Evolutionary conservation across 768 basidiomycete species (phyloP).

Genomic region (Agaricus sinodeliciosus): DNA sequence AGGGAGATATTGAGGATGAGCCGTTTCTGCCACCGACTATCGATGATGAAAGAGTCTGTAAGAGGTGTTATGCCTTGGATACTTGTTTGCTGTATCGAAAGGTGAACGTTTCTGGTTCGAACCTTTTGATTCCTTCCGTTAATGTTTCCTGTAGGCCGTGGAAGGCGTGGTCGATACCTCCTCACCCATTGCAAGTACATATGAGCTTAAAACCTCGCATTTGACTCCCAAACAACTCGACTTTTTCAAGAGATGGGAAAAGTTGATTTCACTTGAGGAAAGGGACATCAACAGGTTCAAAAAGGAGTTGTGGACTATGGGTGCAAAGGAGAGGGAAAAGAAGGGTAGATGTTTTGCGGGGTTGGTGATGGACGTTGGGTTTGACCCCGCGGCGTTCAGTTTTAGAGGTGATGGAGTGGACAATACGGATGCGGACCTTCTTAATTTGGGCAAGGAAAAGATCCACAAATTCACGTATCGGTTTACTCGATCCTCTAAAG

Average conservation of each 20-base stretch:
- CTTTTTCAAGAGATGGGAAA: slow-evolving; percentile 93
- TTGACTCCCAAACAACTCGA: slow-evolving; percentile 56
- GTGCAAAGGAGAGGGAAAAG: slow-evolving; percentile 69
- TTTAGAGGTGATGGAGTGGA: slow-evolving; percentile 5
- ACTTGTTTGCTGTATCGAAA: slow-evolving; percentile 93
- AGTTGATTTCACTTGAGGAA: slow-evolving; percentile 78
- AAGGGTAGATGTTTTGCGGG: slow-evolving; percentile 79
- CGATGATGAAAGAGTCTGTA: slow-evolving; percentile 74
- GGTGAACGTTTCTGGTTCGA: slow-evolving; percentile 23
- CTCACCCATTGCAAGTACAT: slow-evolving; percentile 60
- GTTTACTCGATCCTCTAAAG: slow-evolving; percentile 38
- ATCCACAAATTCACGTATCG: slow-evolving; percentile 79
- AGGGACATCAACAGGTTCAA: slow-evolving; percentile 78
- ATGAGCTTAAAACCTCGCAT: slow-evolving; percentile 74
- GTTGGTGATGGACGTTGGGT: slow-evolving; percentile 62
- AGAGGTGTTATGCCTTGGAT: slow-evolving; percentile 76
- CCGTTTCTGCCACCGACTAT: slow-evolving; percentile 83
- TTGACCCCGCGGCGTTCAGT: slow-evolving; percentile 17
- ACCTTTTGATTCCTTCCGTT: neutral
- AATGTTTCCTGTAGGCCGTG: neutral
- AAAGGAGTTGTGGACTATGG: slow-evolving; percentile 92
- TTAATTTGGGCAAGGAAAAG: slow-evolving; percentile 33
- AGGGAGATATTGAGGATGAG: slow-evolving; percentile 15
- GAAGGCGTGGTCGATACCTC: slow-evolving; percentile 13
- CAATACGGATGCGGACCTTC: slow-evolving; percentile 9